phyloP scores from a whole-genome alignment of 768 basidiomycete species.

The Kwoniella mangroviensis region DNA sequence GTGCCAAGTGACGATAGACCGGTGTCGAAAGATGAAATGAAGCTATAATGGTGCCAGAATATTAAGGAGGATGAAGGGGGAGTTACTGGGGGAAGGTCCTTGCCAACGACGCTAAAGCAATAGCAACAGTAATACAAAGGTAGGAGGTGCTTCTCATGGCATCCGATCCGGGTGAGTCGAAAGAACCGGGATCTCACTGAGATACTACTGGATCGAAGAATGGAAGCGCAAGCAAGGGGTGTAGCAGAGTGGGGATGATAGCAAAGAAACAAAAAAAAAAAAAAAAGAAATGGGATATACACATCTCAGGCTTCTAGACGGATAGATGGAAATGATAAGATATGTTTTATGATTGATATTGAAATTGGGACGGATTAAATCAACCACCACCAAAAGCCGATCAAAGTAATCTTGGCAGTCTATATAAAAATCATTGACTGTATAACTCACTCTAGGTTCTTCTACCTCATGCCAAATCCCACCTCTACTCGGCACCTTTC shows the following conservation, averaged over 20 bases:
- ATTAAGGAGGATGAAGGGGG: not conserved
- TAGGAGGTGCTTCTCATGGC: conserved; percentile 7
- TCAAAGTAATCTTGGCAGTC: conserved; percentile 7
- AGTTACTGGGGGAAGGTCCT: not conserved
- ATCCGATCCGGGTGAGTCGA: conserved; percentile 1
- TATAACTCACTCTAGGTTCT: conserved; percentile 36
- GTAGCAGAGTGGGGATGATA: not conserved
- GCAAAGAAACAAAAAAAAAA: not conserved
- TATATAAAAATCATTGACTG: not conserved
- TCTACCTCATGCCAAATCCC: conserved; percentile 42
- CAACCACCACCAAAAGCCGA: not conserved
- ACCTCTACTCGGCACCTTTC: conserved; percentile 41
- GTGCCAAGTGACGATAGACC: not conserved
- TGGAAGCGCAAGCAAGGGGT: no score
- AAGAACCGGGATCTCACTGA: no score
- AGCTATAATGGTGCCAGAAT: not conserved
- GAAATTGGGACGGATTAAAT: conserved; percentile 5
- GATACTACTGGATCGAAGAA: no score
- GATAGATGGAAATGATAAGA: not conserved
- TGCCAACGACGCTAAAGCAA: conserved; percentile 10
- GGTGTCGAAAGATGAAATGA: no score
- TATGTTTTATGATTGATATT: not conserved
- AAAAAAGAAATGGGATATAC: conserved; percentile 1
- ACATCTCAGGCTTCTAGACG: conserved; percentile 5
- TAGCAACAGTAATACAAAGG: conserved; percentile 8